Percentiles rank a stretch among this genome's conserved stretches.
These are phyloP conservation scores for Pseudoperonospora humuli DNA, from an alignment of 352 stramenopile genomes.

Conservation along the genomic window DNA sequence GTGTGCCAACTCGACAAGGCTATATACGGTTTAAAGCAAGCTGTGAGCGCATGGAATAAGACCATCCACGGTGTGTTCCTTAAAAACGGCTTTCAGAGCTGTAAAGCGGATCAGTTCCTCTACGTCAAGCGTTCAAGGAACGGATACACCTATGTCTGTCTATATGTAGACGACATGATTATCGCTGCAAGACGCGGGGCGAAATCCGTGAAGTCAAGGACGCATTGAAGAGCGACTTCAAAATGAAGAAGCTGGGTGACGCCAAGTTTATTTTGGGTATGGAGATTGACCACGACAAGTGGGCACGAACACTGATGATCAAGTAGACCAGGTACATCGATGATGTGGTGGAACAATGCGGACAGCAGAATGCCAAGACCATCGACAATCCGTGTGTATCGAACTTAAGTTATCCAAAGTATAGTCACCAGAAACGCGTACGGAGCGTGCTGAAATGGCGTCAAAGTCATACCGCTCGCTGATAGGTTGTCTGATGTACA, in stretches of 20 bases:
- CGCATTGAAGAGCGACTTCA: too few species aligned
- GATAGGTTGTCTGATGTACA: background rate
- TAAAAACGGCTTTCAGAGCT: too few species aligned
- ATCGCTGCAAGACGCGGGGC: too few species aligned
- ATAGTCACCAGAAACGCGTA: background rate
- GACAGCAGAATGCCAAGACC: background rate
- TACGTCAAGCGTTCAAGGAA: background rate
- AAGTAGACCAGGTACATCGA: background rate
- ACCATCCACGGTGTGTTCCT: too few species aligned
- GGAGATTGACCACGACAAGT: background rate
- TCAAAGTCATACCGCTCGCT: background rate
- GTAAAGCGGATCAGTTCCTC: background rate
- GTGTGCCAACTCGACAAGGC: too few species aligned
- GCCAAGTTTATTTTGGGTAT: background rate
- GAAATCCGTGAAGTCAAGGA: too few species aligned
- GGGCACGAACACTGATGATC: background rate
- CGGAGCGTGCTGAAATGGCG: background rate
- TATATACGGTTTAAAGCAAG: too few species aligned
- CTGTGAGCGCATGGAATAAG: too few species aligned
- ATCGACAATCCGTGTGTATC: background rate
- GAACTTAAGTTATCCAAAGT: background rate
- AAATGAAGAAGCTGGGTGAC: too few species aligned
- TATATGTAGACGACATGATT: too few species aligned
- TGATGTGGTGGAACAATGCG: slow-evolving; percentile 1
- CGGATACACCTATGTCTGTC: background rate